These are phyloP conservation scores for Trypanosomatidae sp. DNA, from an alignment of 208 protist species.

Conservation along the genomic window DNA sequence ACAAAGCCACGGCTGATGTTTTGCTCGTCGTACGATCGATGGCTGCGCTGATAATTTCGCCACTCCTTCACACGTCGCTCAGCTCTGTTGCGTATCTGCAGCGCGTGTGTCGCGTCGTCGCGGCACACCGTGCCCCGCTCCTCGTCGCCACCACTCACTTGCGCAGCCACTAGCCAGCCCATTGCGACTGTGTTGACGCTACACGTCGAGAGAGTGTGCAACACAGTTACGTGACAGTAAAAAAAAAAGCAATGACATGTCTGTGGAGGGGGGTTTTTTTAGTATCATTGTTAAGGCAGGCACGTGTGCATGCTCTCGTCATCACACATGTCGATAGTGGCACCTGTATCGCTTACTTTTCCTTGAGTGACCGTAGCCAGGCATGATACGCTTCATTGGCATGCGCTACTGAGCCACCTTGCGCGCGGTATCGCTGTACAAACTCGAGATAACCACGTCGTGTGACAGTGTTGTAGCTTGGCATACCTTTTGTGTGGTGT, in stretches of 20 bases:
- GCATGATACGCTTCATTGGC: constrained; percentile 74
- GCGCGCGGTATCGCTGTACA: constrained; percentile 40
- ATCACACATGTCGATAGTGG: not conserved
- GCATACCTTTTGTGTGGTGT: constrained; percentile 64
- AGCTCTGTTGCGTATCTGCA: constrained; percentile 51
- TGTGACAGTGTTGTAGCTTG: constrained; percentile 52
- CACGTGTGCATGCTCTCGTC: not conserved
- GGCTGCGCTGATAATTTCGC: constrained; percentile 77
- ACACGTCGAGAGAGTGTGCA: not conserved
- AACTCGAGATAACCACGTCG: constrained; percentile 70
- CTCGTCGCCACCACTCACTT: constrained; percentile 3
- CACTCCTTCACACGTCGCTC: constrained; percentile 78
- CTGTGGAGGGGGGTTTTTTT: not conserved
- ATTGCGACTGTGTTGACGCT: not conserved
- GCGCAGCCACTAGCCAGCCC: not conserved
- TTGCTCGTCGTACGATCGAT: constrained; percentile 63
- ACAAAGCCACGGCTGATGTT: constrained; percentile 58
- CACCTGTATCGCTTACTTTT: not conserved
- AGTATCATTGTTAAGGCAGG: not conserved
- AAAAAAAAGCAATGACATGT: constrained; percentile 3
- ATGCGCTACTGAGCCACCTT: constrained; percentile 43
- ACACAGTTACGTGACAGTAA: not conserved
- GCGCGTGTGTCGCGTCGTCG: constrained; percentile 8
- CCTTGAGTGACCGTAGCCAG: constrained; percentile 42
- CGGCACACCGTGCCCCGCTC: constrained; percentile 1